Evolutionary conservation across 257 asterid genomes (phyloP), one percentile per base, ranked within the genome.

Genomic region (Primulina tabacum): DNA sequence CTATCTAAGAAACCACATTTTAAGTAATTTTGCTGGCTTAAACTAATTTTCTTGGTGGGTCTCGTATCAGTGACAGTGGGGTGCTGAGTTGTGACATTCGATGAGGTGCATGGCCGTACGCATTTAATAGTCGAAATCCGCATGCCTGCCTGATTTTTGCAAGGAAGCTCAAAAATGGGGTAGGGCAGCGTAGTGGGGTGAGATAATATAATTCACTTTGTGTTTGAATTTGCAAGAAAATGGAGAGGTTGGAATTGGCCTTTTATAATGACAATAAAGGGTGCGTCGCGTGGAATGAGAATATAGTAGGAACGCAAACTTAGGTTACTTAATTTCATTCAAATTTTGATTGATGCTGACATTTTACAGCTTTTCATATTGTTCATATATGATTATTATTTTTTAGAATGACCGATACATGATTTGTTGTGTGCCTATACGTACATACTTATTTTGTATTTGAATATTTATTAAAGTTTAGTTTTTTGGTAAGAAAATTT

Each of bases 61-160:
- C 16, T 64, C 16, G 73, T 34, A 2, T 26, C 47, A 17, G 79
- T 35, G 21, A 20, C 21, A 32, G 29, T 26, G 53, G 73, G 67
- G 76, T 65, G 73, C 56, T 40, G 81, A 64, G 67, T n/a, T 61
- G 71, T 60, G 71, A 68, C 21, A 24, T 37, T 17, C 20, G 65
- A 60, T 56, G 35, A 16, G 67, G 73, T 87, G 87, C 82, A 82
- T 83, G 85, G 73, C 72, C 77, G 78, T 77, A 80, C 72, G 21
- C 60, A 52, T 62, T 78, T 76, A 14, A 70, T 21, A 4, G 78
- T 38, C 50, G 86, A 33, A 65, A 84, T 76, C 62, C 77, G 77
- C 96, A 89, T 89, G 66, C 7, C 71, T 89, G 66, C 7, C 71
- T 60, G 53, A 55, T 35, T 43, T 43, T 43, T 43, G n/a, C 6